phyloP scores from a whole-genome alignment of 2,329 filamentous ascomycete species.

The Coniella lustricola region DNA sequence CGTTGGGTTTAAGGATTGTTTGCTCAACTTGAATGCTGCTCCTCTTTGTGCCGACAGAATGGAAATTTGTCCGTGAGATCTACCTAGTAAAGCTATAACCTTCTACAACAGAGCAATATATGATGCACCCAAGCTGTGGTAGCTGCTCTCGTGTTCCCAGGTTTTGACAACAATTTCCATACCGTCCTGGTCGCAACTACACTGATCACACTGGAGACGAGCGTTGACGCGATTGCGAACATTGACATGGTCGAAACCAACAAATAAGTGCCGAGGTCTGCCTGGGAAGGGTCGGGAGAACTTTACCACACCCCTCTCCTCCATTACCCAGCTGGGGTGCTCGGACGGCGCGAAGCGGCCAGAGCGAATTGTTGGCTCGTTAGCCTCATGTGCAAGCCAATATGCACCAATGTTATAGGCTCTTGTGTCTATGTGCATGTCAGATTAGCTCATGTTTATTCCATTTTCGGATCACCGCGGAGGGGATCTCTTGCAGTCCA shows the following conservation, averaged over 20 bases:
- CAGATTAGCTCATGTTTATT: background rate
- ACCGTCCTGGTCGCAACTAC: background rate
- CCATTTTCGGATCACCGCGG: background rate
- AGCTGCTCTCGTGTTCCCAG: background rate
- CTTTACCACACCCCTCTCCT: background rate
- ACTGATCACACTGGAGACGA: background rate
- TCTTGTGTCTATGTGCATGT: background rate
- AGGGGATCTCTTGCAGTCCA: too few relatives aligned
- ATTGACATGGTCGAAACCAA: background rate
- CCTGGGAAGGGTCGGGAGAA: background rate
- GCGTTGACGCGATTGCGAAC: background rate
- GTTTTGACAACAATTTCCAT: background rate
- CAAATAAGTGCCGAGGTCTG: background rate
- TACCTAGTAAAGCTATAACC: too few relatives aligned
- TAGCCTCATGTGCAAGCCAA: background rate
- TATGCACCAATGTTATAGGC: background rate
- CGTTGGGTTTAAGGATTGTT: too few relatives aligned
- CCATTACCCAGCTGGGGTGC: background rate
- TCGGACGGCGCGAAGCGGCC: background rate
- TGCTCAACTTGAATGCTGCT: too few relatives aligned
- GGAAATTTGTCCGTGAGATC: too few relatives aligned
- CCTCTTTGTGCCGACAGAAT: too few relatives aligned
- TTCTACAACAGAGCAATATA: background rate
- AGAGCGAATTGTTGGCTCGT: background rate
- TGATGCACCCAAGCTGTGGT: background rate